These are phyloP conservation scores for Sonneratia alba DNA, from an alignment of 345 rosid species.

Conservation along the genomic window DNA sequence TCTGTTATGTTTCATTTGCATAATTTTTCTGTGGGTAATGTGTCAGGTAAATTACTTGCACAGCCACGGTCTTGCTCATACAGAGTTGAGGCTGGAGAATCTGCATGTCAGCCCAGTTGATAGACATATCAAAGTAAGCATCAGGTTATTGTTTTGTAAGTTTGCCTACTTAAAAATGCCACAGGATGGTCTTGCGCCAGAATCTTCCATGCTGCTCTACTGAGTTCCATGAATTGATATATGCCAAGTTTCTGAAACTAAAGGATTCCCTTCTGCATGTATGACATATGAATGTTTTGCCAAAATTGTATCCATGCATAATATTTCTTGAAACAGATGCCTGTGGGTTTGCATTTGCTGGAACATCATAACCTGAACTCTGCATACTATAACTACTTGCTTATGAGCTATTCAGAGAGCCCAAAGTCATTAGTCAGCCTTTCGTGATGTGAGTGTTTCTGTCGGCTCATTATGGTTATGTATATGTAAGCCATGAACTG, in stretches of 20 bases:
- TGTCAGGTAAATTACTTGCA: conserved; percentile 92
- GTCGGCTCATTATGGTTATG: too few relatives aligned
- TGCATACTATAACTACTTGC: too few relatives aligned
- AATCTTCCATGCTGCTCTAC: not conserved
- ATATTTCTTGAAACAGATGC: not conserved
- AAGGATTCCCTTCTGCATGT: not conserved
- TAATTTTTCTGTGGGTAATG: not conserved
- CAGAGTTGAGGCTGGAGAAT: conserved; percentile 91
- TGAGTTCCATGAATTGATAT: not conserved
- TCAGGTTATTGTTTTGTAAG: not conserved
- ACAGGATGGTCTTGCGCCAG: not conserved
- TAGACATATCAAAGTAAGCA: conserved; percentile 78
- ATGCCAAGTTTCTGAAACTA: not conserved
- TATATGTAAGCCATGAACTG: too few relatives aligned
- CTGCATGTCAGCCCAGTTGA: conserved; percentile 93
- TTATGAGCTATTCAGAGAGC: too few relatives aligned
- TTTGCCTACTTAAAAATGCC: too few relatives aligned
- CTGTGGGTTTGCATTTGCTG: not conserved
- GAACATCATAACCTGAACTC: too few relatives aligned
- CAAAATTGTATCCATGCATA: not conserved
- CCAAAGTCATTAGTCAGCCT: too few relatives aligned
- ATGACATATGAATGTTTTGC: not conserved
- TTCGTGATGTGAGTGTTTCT: too few relatives aligned
- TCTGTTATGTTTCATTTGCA: not conserved
- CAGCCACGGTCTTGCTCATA: conserved; percentile 95